Evolutionary conservation across 2,329 filamentous ascomycete species (phyloP), one percentile per base, ranked within the genome.

Genomic region (Dactylonectria macrodidyma): DNA sequence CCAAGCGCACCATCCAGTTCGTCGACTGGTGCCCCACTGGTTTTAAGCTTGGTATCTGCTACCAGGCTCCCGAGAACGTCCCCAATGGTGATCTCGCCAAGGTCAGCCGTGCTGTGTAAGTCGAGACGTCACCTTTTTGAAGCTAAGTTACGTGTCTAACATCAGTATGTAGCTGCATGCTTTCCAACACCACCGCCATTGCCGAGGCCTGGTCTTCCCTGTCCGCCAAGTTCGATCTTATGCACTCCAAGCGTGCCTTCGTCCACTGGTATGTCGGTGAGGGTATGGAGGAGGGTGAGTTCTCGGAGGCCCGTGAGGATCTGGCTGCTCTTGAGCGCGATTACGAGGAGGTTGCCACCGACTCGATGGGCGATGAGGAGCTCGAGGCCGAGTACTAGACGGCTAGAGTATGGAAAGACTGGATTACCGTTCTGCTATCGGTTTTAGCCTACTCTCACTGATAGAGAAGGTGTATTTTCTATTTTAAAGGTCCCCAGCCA

Each of bases 11-110:
- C 78, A 97, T 99, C 82, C 95, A 98, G 87, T 97, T 98, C 83
- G 96, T 99, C 81, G 96, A 99, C 87, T 99, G 96, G 96, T 99
- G 96, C 91, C 96, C 96, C 70, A 99, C 96, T 84, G 96, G 96
- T 77, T 99, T 99, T 93, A 99, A 99, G 93, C 94, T 99, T 77
- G 96, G 96, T 89, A 99, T 99, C 89, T 98, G 95, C 93, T 98
- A 97, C 92, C 95, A 98, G 89, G 93, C 95, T 81, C 95, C 95
- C 75, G 91, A 97, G 88, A 93, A 93, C 85, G 95, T 98, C 65
- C 96, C 95, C 80, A 97, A 98, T 86, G 95, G 95, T 79, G 96
- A 98, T 81, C 90, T 98, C 73, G 95, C 96, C 84, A 96, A 97
- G 89, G 95, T 98, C 84, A 94, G 95, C 90, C 95, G 96, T 80